Base-by-base conservation (phyloP, 148 eudicot genomes). In the Chenopodium suecicum region DNA sequence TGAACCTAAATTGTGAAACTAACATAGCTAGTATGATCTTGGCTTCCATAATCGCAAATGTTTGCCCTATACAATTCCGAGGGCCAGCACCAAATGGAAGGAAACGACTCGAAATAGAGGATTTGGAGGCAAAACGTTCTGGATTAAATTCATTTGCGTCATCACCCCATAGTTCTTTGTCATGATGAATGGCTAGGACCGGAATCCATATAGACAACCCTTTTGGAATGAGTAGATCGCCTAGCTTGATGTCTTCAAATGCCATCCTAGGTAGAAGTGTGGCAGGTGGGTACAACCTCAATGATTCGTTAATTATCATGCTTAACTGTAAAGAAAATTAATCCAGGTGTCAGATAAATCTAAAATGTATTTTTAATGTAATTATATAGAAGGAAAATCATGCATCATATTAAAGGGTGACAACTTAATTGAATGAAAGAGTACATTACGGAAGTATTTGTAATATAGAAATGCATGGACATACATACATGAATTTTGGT, bases 171-270 rank as follows among this genome's bases (percentile, higher is more conserved):
- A 92, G 63, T 65, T 94, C 92, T 72, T 91, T 84, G 75, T 87
- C 88, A 46, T 94, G 99, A 79, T 96, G 97, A 48, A 96, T 92
- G 1, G 98, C 99, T 0, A 94, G 89, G 0, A 96, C 94, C 4
- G 99, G 99, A 31, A 96, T 94, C 99, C 99, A 96, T 47, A 96
- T 90, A 1, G 99, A 94, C 69, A 96, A 77, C 1, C 99, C 99
- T 81, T 93, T 91, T 10, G 98, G 98, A 70, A 94, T 89, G 27
- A 87, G 68, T 23, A 94, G 92, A 66, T 92, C 95, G 0, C 97
- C 97, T 2, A 94, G 80, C 62, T 91, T 89, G 13, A 91, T 86
- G 75, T 94, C 98, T 77, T 91, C 93, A 50, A 92, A 94, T 65
- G 94, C 99, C 99, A 92, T 94, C 62, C 99, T 75, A 2, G 98